Percentiles rank a stretch among this genome's conserved stretches.
phyloP scores from a whole-genome alignment of 208 protist species.

The Leishmania amazonensis region DNA sequence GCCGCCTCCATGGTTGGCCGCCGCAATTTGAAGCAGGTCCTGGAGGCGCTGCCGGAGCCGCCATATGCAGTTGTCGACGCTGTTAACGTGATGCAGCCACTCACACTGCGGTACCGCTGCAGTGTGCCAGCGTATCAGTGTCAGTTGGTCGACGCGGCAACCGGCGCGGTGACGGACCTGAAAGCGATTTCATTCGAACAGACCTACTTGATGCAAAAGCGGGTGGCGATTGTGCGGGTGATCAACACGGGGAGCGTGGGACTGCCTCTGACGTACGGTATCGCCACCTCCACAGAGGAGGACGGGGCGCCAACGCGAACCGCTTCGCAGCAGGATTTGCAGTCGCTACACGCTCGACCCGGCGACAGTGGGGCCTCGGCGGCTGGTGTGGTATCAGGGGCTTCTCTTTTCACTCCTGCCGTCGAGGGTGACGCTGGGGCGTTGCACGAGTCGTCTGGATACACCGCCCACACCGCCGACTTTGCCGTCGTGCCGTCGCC shows the following conservation, averaged over 20 bases:
- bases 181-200: slow-evolving; percentile 73
- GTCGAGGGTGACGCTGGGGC: slow-evolving; percentile 4
- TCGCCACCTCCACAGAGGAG: neutral
- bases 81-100: slow-evolving; percentile 44
- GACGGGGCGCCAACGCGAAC: neutral
- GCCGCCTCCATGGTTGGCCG: slow-evolving; percentile 34
- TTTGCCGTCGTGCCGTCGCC: slow-evolving; percentile 10
- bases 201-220: slow-evolving; percentile 96
- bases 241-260: slow-evolving; percentile 85
- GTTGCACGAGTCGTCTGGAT: neutral
- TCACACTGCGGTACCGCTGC: slow-evolving; percentile 74
- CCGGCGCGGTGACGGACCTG: slow-evolving; percentile 4
- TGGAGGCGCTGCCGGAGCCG: slow-evolving; percentile 80
- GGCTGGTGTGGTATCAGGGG: no score
- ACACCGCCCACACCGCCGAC: slow-evolving; percentile 2
- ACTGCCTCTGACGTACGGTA: slow-evolving; percentile 68
- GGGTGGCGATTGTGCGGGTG: slow-evolving; percentile 75
- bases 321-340: neutral
- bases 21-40: slow-evolving; percentile 72
- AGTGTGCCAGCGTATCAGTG: slow-evolving; percentile 60
- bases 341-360: neutral
- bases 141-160: slow-evolving; percentile 20
- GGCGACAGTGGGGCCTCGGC: neutral
- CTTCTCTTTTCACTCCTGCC: neutral
- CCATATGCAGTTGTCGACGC: slow-evolving; percentile 44